phyloP scores from a whole-genome alignment of 2,329 filamentous ascomycete species.

The Penicillium sp. region DNA sequence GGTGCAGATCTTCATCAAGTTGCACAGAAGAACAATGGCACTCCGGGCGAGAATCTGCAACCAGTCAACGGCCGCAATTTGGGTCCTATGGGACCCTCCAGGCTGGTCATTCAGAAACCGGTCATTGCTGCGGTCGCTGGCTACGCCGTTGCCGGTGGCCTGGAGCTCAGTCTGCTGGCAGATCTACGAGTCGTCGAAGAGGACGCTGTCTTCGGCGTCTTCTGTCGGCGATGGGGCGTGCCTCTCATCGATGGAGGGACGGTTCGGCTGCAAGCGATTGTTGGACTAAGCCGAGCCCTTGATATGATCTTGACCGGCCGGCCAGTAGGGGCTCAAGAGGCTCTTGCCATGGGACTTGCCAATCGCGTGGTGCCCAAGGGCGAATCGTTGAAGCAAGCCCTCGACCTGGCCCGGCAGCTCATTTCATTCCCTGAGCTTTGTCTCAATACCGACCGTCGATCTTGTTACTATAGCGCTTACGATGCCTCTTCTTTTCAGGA shows the following conservation, averaged over 20 bases:
- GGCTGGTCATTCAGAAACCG: conserved; percentile 52
- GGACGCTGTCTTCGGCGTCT: conserved; percentile 55
- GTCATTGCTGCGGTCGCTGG: conserved; percentile 54
- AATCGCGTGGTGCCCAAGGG: conserved; percentile 55
- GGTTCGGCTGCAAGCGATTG: conserved; percentile 51
- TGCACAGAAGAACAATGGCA: conserved; percentile 22
- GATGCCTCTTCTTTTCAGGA: conserved; percentile 51
- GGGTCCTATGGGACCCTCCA: conserved; percentile 54
- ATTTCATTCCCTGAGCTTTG: conserved; percentile 53
- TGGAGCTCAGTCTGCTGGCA: conserved; percentile 54
- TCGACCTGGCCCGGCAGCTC: conserved; percentile 48
- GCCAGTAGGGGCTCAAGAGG: conserved; percentile 50
- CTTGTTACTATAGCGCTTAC: conserved; percentile 52
- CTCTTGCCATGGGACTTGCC: conserved; percentile 52
- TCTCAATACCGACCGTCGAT: conserved; percentile 52
- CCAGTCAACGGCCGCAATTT: conserved; percentile 39
- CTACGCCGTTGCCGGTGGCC: conserved; percentile 54
- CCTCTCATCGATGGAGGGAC: conserved; percentile 55
- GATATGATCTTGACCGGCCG: conserved; percentile 59
- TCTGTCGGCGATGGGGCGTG: conserved; percentile 55
- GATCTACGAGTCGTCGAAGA: conserved; percentile 56
- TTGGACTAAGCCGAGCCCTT: conserved; percentile 54
- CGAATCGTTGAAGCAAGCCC: conserved; percentile 50
- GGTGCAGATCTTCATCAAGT: conserved; percentile 54
- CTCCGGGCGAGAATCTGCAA: conserved; percentile 22